These are phyloP conservation scores for Psilocybe azurescens DNA, from an alignment of 768 basidiomycete genomes.

Conservation along the genomic window DNA sequence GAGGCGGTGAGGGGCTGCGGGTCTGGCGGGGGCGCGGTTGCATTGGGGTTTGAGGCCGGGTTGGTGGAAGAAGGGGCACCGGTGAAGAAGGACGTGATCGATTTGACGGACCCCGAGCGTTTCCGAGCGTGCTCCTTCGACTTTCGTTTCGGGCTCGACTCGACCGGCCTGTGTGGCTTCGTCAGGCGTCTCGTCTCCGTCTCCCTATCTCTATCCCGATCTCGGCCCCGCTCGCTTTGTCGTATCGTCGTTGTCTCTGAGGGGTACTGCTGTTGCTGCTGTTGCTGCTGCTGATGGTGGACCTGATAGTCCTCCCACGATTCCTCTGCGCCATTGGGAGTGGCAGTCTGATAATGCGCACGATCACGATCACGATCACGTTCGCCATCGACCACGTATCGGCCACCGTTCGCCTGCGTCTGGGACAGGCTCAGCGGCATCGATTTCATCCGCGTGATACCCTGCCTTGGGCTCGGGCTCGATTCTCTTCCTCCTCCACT, in stretches of 20 bases:
- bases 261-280: conserved; percentile 5
- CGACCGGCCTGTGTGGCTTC: conserved; percentile 18
- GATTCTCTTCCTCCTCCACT: neutral
- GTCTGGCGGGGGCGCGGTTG: conserved; percentile 17
- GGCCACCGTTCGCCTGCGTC: conserved; percentile 19
- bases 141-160: conserved; percentile 20
- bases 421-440: conserved; percentile 43
- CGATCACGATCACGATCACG: conserved; percentile 6
- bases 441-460: conserved; percentile 53
- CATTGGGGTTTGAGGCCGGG: neutral
- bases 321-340: conserved; percentile 3
- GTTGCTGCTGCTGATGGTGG: conserved; percentile 13
- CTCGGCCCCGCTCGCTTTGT: neutral
- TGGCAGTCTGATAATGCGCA: conserved; percentile 20
- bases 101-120: conserved; percentile 40
- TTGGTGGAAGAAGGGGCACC: conserved; percentile 12
- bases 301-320: conserved; percentile 16
- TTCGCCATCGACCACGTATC: conserved; percentile 21
- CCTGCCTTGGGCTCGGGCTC: conserved; percentile 11
- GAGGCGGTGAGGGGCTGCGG: conserved; percentile 31
- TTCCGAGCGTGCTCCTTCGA: conserved; percentile 31
- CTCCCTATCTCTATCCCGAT: conserved; percentile 16
- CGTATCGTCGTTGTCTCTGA: neutral
- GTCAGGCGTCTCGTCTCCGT: conserved; percentile 1
- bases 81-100: conserved; percentile 41